Base-by-base conservation (phyloP, 148 eudicot genomes). In the Euryodendron excelsum region DNA sequence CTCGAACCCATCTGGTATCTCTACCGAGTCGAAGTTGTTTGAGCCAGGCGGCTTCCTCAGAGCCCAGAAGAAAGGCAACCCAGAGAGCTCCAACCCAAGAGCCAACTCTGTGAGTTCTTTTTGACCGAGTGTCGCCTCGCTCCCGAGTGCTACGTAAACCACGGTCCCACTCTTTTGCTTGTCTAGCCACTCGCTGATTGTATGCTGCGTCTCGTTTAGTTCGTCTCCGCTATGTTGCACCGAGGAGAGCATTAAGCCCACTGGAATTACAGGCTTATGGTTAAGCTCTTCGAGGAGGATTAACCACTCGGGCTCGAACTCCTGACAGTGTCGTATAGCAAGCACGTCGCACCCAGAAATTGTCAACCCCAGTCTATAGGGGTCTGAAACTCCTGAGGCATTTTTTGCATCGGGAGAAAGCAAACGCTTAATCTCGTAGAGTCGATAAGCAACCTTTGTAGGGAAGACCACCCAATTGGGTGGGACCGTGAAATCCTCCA, bases 51-150 rank as follows among this genome's bases (percentile, higher is more conserved):
- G 66, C 69, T 80, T 80, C 66, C 83, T 80, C 10, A 75, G 56
- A 1, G 56, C 75, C 83, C 83, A 80, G 14, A 80, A 75, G 41
- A 80, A 75, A 0, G 79, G 79, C 69, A 80, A 52, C 27, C 79
- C 83, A 27, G 83, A 80, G 21, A 47, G 25, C 73, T 80, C 83
- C 69, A 80, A 60, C 14, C 83, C 83, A 7, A 67, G 36, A 15
- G 83, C 79, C 34, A 80, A 67, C 83, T 80, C 82, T 17, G 55
- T 77, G 34, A 77, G 53, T 65, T 64, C 44, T 11, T 65, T 47
- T 17, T n/a, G 47, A 50, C 72, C 23, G 44, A 50, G 20, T 0
- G 47, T 50, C 5, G 61, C 79, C 61, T 77, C 79, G 31, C 79
- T 77, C 41, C 79, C 79, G 2, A 77, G 56, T 23, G 72, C 79